A percentile compares a stretch with the other conserved stretches of the same genome.
These are phyloP conservation scores for Knoxia roxburghii DNA, from an alignment of 257 asterid species.

Conservation along the genomic window DNA sequence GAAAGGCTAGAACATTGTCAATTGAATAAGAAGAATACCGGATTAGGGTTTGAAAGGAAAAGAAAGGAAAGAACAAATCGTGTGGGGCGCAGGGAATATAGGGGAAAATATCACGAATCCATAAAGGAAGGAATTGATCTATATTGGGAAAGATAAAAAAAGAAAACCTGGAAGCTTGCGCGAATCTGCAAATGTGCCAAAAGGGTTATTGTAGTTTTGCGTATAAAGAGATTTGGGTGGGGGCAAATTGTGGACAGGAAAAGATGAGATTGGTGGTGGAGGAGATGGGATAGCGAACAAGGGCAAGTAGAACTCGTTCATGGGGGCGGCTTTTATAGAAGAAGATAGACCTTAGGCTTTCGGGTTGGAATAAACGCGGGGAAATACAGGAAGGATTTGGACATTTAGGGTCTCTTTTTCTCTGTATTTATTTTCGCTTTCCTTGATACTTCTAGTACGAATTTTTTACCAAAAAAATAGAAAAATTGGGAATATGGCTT, in stretches of 20 bases:
- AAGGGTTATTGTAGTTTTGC: background rate
- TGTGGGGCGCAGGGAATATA: background rate
- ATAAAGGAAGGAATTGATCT: no score
- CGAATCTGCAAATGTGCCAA: background rate
- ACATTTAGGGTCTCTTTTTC: background rate
- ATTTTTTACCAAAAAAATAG: no score
- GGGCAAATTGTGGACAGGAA: slow-evolving; percentile 9
- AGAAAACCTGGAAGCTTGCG: background rate
- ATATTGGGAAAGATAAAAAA: background rate
- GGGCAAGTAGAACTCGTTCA: background rate
- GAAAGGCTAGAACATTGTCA: slow-evolving; percentile 14
- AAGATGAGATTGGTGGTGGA: background rate
- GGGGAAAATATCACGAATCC: background rate
- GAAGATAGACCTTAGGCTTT: no score
- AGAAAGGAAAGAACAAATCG: no score
- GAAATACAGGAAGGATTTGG: slow-evolving; percentile 7
- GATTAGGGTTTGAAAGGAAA: slow-evolving; percentile 13
- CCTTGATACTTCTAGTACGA: no score
- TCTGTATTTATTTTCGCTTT: background rate
- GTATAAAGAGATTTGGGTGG: background rate
- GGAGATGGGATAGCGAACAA: background rate
- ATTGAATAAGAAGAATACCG: background rate
- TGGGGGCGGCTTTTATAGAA: slow-evolving; percentile 12
- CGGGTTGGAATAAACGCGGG: slow-evolving; percentile 15
- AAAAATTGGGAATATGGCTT: no score